Conservation (phyloP, 2,329 filamentous ascomycete species). For the Ascochyta pisi region DNA sequence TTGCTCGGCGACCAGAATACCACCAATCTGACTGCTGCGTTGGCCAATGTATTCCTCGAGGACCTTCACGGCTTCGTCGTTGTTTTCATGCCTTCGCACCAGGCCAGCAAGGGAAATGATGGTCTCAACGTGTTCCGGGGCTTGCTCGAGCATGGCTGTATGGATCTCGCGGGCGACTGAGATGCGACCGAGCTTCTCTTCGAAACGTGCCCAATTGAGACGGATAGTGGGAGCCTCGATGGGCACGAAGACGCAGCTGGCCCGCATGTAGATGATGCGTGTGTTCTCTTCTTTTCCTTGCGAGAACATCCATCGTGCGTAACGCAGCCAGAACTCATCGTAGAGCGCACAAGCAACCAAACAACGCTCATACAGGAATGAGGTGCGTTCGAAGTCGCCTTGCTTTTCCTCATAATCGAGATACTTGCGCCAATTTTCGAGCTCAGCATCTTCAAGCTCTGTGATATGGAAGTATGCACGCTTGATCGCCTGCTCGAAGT, state of each 20-base stretch:
- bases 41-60: constrained; percentile 79
- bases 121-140: constrained; percentile 85
- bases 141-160: constrained; percentile 73
- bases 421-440: constrained; percentile 94
- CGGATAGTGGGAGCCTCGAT: constrained; percentile 84
- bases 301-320: constrained; percentile 86
- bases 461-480: constrained; percentile 97
- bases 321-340: constrained; percentile 98
- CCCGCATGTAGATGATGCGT: constrained; percentile 88
- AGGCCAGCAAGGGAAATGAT: constrained; percentile 88
- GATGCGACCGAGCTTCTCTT: constrained; percentile 80
- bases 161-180: constrained; percentile 87
- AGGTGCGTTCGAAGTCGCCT: constrained; percentile 74
- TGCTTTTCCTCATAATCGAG: constrained; percentile 93
- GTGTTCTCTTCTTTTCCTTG: constrained; percentile 85
- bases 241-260: constrained; percentile 83
- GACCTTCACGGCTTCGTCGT: constrained; percentile 83
- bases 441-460: constrained; percentile 82
- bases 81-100: constrained; percentile 79
- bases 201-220: constrained; percentile 92
- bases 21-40: constrained; percentile 80
- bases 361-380: constrained; percentile 92
- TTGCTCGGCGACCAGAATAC: constrained; percentile 87
- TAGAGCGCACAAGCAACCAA: constrained; percentile 92
- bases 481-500: constrained; percentile 92